Evolutionary conservation across 768 basidiomycete species (phyloP).

Genomic region (Hygrophoropsis aurantiaca): DNA sequence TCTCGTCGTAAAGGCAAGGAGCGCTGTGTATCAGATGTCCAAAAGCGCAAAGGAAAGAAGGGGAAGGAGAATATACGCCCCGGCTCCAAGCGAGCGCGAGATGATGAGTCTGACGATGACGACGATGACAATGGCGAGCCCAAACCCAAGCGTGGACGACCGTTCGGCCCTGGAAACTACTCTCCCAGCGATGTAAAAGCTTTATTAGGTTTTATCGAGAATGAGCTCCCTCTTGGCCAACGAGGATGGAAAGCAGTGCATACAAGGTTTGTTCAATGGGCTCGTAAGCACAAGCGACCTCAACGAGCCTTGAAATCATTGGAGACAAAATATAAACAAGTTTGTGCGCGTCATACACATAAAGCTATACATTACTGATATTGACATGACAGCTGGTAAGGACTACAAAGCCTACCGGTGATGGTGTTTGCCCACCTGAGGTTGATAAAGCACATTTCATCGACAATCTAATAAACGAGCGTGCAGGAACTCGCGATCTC

Average conservation of each 20-base stretch:
- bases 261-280: constrained; percentile 16
- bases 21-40: neutral
- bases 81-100: neutral
- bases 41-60: neutral
- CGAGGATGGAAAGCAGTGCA: constrained; percentile 16
- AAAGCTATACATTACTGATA: neutral
- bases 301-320: constrained; percentile 14
- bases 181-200: constrained; percentile 9
- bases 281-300: constrained; percentile 8
- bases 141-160: neutral
- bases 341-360: constrained; percentile 3
- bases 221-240: constrained; percentile 18
- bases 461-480: constrained; percentile 23
- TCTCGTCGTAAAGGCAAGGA: neutral
- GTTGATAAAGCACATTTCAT: constrained; percentile 24
- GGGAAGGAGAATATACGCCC: neutral
- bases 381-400: constrained; percentile 14
- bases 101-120: neutral
- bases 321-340: constrained; percentile 25
- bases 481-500: constrained; percentile 18
- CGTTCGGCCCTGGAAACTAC: constrained; percentile 16
- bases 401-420: constrained; percentile 25
- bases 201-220: constrained; percentile 14
- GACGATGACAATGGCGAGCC: neutral
- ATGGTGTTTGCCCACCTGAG: constrained; percentile 17